Conservation (phyloP, 2,329 filamentous ascomycete species). For the Ramichloridium luteum region DNA sequence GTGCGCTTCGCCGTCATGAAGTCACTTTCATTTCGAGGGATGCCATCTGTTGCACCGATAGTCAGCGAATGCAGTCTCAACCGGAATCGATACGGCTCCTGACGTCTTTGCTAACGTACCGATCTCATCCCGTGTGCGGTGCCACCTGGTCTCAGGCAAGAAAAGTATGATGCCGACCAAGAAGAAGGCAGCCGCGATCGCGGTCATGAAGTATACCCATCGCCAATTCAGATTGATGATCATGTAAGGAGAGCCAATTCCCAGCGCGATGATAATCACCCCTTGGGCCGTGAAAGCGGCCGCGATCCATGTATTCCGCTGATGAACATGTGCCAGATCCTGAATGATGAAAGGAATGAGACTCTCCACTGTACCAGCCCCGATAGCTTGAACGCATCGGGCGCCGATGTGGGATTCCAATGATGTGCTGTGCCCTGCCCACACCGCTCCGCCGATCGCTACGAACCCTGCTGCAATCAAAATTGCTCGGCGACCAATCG, state of each 20-base stretch:
- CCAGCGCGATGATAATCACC: slow-evolving; percentile 21
- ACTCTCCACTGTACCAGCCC: slow-evolving; percentile 22
- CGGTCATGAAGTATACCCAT: slow-evolving; percentile 21
- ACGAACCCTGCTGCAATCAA: slow-evolving; percentile 17
- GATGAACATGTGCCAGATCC: slow-evolving; percentile 19
- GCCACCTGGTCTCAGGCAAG: slow-evolving; percentile 21
- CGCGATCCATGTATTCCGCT: slow-evolving; percentile 21
- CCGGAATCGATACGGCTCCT: too few species aligned
- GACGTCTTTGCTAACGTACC: too few species aligned
- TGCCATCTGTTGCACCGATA: too few species aligned
- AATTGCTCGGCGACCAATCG: slow-evolving; percentile 19
- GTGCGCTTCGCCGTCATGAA: slow-evolving; percentile 11
- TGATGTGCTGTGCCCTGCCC: slow-evolving; percentile 18
- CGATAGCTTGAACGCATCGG: slow-evolving; percentile 19
- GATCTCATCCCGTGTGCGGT: slow-evolving; percentile 16
- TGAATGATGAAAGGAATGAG: slow-evolving; percentile 23
- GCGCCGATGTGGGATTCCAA: slow-evolving; percentile 19
- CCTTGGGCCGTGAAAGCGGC: slow-evolving; percentile 20
- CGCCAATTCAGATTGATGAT: slow-evolving; percentile 20
- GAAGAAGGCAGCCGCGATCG: slow-evolving; percentile 15
- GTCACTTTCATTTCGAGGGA: slow-evolving; percentile 5
- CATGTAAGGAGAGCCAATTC: slow-evolving; percentile 20
- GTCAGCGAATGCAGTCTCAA: too few species aligned
- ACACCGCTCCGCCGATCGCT: slow-evolving; percentile 18
- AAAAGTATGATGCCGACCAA: slow-evolving; percentile 17